These are phyloP conservation scores for Sambucus nigra DNA, from an alignment of 129 eudicot species.

Conservation along the genomic window DNA sequence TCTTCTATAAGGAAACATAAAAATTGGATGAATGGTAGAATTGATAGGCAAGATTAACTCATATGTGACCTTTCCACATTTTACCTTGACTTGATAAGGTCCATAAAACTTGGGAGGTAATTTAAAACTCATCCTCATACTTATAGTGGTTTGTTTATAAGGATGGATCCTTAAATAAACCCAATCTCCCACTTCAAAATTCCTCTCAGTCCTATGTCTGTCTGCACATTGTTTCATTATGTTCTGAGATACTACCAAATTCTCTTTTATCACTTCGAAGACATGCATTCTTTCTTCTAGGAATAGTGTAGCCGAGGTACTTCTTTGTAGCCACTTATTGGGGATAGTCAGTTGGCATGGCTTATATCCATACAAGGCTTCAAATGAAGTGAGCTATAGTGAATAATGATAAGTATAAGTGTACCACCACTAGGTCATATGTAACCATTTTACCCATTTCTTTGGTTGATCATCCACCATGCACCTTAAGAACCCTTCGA, in stretches of 20 bases:
- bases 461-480: not conserved
- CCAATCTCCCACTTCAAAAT: not conserved
- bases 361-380: not conserved
- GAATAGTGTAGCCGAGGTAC: too few relatives aligned
- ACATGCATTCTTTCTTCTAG: too few relatives aligned
- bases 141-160: not conserved
- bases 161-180: not conserved
- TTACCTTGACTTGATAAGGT: not conserved
- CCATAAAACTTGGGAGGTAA: not conserved
- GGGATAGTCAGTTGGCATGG: not conserved
- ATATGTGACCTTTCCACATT: not conserved
- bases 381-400: not conserved
- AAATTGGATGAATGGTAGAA: not conserved
- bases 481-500: not conserved
- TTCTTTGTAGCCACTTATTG: too few relatives aligned
- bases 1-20: not conserved
- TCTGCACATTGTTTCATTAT: not conserved
- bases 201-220: not conserved
- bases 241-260: not conserved
- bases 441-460: not conserved
- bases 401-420: not conserved
- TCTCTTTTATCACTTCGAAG: not conserved
- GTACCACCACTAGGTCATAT: not conserved
- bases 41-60: not conserved
- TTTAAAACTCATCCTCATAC: not conserved